These are phyloP conservation scores for Aspergillus spinulosporus DNA, from an alignment of 2,329 filamentous ascomycete genomes.

Conservation along the genomic window DNA sequence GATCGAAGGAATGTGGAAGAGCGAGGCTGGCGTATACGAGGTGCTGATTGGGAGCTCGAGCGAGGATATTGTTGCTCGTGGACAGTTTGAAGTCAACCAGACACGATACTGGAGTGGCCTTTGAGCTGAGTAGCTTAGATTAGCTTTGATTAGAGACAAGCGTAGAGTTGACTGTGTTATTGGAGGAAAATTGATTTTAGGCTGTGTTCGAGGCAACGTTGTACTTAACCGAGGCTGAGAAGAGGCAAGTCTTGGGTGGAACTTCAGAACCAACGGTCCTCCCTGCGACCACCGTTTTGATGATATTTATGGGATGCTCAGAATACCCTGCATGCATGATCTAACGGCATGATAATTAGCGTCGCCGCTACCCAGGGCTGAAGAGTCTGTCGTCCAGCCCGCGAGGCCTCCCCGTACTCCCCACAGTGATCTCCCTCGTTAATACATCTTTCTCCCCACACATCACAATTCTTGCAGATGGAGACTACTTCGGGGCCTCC, in stretches of 20 bases:
- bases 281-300: too few species aligned
- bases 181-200: constrained; percentile 12
- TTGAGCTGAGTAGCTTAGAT: constrained; percentile 4
- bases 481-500: constrained; percentile 15
- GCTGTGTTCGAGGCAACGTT: not conserved
- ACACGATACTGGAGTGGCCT: constrained; percentile 30
- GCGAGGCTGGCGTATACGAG: constrained; percentile 40
- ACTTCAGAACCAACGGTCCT: too few species aligned
- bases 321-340: not conserved
- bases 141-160: not conserved
- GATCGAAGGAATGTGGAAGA: constrained; percentile 42
- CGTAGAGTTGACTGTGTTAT: constrained; percentile 2
- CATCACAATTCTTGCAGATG: constrained; percentile 16
- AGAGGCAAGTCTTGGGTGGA: not conserved
- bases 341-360: not conserved
- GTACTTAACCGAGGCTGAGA: not conserved
- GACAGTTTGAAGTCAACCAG: constrained; percentile 21
- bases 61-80: constrained; percentile 23
- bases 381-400: not conserved
- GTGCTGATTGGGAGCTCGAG: constrained; percentile 39
- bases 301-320: not conserved
- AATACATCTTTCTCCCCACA: not conserved
- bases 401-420: constrained; percentile 6
- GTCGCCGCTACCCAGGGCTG: not conserved
- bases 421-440: constrained; percentile 2